Evolutionary conservation across 345 rosid genomes (phyloP), one percentile per base, ranked within the genome.

Genomic region (Ceriops decandra): DNA sequence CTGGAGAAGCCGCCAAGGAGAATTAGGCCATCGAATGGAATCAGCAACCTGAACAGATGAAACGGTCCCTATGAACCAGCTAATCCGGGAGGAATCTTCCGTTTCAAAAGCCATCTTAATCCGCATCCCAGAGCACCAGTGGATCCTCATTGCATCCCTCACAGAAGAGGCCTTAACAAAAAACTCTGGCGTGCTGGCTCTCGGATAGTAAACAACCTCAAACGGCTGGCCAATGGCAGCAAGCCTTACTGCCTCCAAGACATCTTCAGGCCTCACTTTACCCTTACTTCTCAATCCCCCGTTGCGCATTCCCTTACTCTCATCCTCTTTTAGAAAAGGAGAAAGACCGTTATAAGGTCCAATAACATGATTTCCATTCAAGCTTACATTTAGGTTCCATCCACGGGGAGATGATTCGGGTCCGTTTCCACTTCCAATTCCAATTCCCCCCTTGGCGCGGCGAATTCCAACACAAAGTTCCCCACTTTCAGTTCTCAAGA

Each of bases 1-100:
- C 97, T 88, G 91, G 15, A 95, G 82, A 73, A 95, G 82, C 6
- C 96, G 81, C 99, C 99, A 95, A 26, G 96, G 97, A 24, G 99
- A 95, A 72, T 85, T 83, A 58, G 97, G 95, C 98, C 98, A 93
- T 24, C 75, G 87, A 62, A 89, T 76, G 16, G 92, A 86, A 67
- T 93, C 96, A 31, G 85, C 77, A 52, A 91, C 90, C 52, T 87
- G 75, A 62, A 49, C 72, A 53, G 75, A 70, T 11, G 72, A 31
- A 2, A 76, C 68, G 62, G 79, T 76, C 10, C 79, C 79, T 75
- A 71, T 66, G 63, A 76, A 76, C 75, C 75, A 71, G 60, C 75
- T 70, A 47, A 70, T 76, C 36, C 75, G 62, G 7, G 79, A 70
- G 8, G 79, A 76, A 19, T 76, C 74, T 63, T 70, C 79, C 11